Evolutionary conservation across 108 stramenopile genomes (phyloP).

Genomic region (Fragilaria radians): DNA sequence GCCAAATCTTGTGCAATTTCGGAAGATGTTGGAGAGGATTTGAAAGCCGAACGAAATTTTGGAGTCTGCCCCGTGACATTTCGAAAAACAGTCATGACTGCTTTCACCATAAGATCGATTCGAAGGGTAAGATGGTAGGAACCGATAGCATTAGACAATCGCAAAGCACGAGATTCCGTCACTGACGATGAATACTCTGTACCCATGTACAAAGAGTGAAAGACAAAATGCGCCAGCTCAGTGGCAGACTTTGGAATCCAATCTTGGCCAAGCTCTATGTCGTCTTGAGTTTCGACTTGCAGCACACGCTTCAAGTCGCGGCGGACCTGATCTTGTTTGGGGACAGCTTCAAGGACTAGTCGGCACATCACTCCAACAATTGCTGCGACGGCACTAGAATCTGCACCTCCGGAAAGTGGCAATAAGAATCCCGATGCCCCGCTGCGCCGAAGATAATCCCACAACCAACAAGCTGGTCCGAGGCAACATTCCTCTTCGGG

Average conservation of each 20-base stretch:
- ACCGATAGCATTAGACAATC: slow-evolving; percentile 83
- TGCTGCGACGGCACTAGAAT: slow-evolving; percentile 88
- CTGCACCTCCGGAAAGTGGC: slow-evolving; percentile 96
- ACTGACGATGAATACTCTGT: slow-evolving; percentile 82
- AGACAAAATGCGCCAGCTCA: slow-evolving; percentile 75
- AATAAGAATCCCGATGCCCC: slow-evolving; percentile 94
- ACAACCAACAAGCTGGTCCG: slow-evolving; percentile 99
- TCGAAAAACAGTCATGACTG: slow-evolving; percentile 81
- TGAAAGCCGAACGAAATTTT: slow-evolving; percentile 71
- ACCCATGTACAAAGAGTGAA: slow-evolving; percentile 97
- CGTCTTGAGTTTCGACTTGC: too few species aligned
- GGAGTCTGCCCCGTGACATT: slow-evolving; percentile 76
- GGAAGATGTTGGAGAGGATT: too few species aligned
- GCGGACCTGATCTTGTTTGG: too few species aligned
- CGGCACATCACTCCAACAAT: slow-evolving; percentile 97
- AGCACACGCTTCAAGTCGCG: too few species aligned
- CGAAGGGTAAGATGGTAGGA: slow-evolving; percentile 86
- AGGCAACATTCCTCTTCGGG: slow-evolving; percentile 97
- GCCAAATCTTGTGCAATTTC: slow-evolving; percentile 93
- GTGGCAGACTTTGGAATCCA: slow-evolving; percentile 74
- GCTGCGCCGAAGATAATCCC: slow-evolving; percentile 95
- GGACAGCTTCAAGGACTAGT: slow-evolving; percentile 68
- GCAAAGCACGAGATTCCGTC: slow-evolving; percentile 74
- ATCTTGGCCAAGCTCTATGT: slow-evolving; percentile 28
- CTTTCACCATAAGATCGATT: slow-evolving; percentile 87